Percentiles rank a stretch among this genome's conserved stretches.
Conservation (phyloP, 108 stramenopile genomes). For the Aurantiochytrium sp. region DNA sequence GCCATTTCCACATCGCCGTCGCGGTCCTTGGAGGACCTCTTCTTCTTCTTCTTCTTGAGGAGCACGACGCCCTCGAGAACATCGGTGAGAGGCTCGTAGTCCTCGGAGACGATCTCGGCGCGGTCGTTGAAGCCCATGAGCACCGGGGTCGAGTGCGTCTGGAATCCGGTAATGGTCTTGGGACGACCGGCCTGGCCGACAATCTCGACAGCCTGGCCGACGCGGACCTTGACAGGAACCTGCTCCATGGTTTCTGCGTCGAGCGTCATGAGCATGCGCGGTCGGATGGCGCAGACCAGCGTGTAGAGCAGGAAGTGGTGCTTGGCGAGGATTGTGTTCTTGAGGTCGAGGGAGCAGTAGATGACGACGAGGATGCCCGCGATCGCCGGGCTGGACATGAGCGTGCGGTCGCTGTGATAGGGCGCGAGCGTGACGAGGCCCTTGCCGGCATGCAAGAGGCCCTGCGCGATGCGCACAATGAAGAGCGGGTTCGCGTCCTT, state of each 20-base stretch:
- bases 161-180: conserved; percentile 99
- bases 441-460: conserved; percentile 95
- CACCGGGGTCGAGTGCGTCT: conserved; percentile 98
- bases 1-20: conserved; percentile 3
- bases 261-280: conserved; percentile 96
- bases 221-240: conserved; percentile 87
- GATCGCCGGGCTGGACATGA: conserved; percentile 77
- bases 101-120: conserved; percentile 90
- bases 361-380: conserved; percentile 84
- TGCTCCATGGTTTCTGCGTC: conserved; percentile 72
- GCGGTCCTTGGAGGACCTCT: not conserved
- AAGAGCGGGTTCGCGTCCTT: conserved; percentile 92
- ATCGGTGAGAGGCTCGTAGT: conserved; percentile 74
- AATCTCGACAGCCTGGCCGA: conserved; percentile 97
- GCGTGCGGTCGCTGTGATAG: conserved; percentile 91
- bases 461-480: conserved; percentile 96
- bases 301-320: conserved; percentile 89
- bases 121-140: conserved; percentile 84
- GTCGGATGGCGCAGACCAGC: conserved; percentile 89
- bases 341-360: conserved; percentile 82
- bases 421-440: conserved; percentile 91
- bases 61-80: conserved; percentile 95
- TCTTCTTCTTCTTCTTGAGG: conserved; percentile 42
- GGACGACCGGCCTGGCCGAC: conserved; percentile 99
- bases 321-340: conserved; percentile 90